Evolutionary conservation across 345 rosid species (phyloP), one percentile per base, ranked within the genome.

Genomic region (Mercurialis annua): DNA sequence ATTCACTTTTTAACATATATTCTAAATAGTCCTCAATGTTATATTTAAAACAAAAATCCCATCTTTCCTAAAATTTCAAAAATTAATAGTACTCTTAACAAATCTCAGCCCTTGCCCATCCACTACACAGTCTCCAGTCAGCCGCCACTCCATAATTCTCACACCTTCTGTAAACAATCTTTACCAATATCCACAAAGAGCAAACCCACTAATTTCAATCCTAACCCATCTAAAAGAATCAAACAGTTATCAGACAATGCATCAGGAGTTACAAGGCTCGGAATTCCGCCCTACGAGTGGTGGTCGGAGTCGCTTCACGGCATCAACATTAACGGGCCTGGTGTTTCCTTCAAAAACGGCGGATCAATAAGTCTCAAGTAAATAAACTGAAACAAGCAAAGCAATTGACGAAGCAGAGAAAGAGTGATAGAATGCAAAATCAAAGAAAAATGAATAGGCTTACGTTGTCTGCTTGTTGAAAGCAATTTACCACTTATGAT

Each of bases 291-390:
- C 27, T 93, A 87, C 76, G 84, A 88, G 64, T 93, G 98, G 98
- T 93, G 98, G 97, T 93, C 92, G 1, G 98, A 93, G 67, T 90
- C 96, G 3, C 85, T 93, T 50, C 97, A 93, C 44, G 98, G 97
- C 27, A 64, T 93, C 69, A 91, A 97, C 68, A 73, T 69, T 71
- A 87, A 93, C 77, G 98, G 98, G 43, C 97, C 91, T 33, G 94
- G 97, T 6, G 88, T 90, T 33, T 76, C 86, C 59, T 93, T 93
- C 79, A 64, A 0, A 0, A 24, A 71, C 60, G n/a, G n/a, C n/a
- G 97, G 97, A 24, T 70, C 85, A 11, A 48, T 93, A 65, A 96
- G 15, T 90, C 89, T 67, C 97, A 93, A 62, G n/a, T n/a, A n/a
- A n/a, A n/a, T n/a, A n/a, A n/a, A n/a, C n/a, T n/a, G n/a, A n/a